Base-by-base conservation (phyloP, 2,329 filamentous ascomycete genomes). In the Alternaria brassicae region DNA sequence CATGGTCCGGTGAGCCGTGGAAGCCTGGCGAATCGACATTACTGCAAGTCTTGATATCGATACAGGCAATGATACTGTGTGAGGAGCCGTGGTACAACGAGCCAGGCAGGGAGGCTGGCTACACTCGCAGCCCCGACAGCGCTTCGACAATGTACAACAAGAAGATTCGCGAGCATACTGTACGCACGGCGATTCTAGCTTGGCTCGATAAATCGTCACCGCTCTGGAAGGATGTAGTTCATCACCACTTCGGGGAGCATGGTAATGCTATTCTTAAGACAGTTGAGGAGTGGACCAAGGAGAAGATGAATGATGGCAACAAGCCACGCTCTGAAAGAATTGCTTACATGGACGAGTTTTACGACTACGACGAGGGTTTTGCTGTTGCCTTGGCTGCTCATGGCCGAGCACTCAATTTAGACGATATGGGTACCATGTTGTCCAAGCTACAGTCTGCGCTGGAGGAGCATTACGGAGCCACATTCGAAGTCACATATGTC, bases 51-150 rank as follows among this genome's bases (percentile, higher is more conserved):
- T 74, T 85, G 10, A 79, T 87, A n/a, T 85, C 82, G 27, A 84
- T 87, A 51, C 85, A 87, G 65, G 79, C 80, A 28, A 85, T 87
- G 84, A 81, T 87, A 19, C 79, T 88, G 47, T 84, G 81, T 62
- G 81, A 82, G 15, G 65, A 84, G 48, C 85, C 85, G 1, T 84
- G 77, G 69, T 83, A 80, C 76, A 87, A 87, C 67, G 84, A 87
- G 69, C 85, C 85, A 0, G 81, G 79, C 2, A 51, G 62, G 12
- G 70, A 74, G 12, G 77, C 21, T 23, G 42, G 27, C 7, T 61
- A 62, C 25, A 25, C 36, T 2, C 12, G 10, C 12, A 25, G 40
- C 10, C 3, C 10, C 57, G 32, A 42, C 17, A 30, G 6, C 17
- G 56, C n/a, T 21, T 70, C 70, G 7, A 60, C 63, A 5, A 37